Evolutionary conservation across 371 early-diverging fungal genomes (phyloP).

Genomic region (Mortierella sp.): DNA sequence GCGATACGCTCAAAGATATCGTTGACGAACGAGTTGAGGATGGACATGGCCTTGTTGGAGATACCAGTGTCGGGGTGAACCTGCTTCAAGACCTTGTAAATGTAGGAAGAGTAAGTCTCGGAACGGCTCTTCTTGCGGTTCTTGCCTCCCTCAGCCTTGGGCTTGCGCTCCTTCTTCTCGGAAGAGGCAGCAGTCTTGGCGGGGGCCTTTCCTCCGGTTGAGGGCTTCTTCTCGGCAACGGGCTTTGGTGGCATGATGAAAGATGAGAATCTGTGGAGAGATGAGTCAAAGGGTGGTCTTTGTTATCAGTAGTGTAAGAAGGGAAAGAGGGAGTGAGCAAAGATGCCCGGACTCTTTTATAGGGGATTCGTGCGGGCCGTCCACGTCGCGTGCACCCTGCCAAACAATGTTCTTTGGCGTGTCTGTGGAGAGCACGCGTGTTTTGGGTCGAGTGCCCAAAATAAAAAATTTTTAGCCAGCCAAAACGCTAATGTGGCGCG

Average conservation of each 20-base stretch:
- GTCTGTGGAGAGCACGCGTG: too few relatives aligned
- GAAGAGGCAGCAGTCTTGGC: constrained; percentile 68
- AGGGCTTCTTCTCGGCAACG: constrained; percentile 62
- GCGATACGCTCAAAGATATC: constrained; percentile 97
- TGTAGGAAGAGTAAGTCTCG: constrained; percentile 95
- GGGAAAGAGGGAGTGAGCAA: constrained; percentile 7
- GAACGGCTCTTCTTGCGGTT: constrained; percentile 74
- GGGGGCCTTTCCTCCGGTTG: constrained; percentile 78
- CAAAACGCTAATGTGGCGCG: too few relatives aligned
- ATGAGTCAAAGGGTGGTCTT: not conserved
- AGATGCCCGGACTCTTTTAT: constrained; percentile 21
- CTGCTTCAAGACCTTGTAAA: constrained; percentile 97
- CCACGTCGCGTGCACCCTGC: too few relatives aligned
- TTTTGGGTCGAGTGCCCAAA: too few relatives aligned
- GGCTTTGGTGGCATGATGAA: constrained; percentile 64
- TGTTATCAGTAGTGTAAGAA: constrained; percentile 2
- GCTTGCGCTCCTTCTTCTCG: constrained; percentile 61
- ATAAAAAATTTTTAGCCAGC: too few relatives aligned
- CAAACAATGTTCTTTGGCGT: too few relatives aligned
- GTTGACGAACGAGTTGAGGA: constrained; percentile 98
- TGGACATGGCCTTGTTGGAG: constrained; percentile 99
- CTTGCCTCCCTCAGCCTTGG: constrained; percentile 69
- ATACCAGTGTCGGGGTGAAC: constrained; percentile 98
- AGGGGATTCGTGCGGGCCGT: too few relatives aligned
- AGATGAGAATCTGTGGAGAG: constrained; percentile 9